Conservation (phyloP, 2,329 filamentous ascomycete species). For the Macrophomina phaseolina region DNA sequence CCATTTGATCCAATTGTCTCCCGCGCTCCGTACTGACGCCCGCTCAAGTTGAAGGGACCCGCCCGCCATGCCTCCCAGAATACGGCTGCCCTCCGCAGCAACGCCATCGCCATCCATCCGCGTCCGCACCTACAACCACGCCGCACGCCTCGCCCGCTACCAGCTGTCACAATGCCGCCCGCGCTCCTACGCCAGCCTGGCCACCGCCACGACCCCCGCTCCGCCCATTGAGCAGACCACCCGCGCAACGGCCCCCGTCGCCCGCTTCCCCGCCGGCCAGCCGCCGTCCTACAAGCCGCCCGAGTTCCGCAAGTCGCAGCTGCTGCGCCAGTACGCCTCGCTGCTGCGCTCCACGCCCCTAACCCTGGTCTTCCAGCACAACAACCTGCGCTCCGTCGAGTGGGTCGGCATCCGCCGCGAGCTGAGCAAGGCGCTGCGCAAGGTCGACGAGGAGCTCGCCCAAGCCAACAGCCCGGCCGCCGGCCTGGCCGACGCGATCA, state of each 20-base stretch:
- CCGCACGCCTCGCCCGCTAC: constrained; percentile 27
- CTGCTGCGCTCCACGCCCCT: constrained; percentile 84
- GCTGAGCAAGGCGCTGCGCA: constrained; percentile 64
- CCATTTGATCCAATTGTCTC: neutral
- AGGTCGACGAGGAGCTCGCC: constrained; percentile 73
- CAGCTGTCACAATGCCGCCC: constrained; percentile 35
- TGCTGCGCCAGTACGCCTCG: constrained; percentile 85
- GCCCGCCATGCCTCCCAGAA: constrained; percentile 45
- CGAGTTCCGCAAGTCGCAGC: constrained; percentile 87
- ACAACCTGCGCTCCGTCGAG: constrained; percentile 75
- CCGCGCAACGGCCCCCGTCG: constrained; percentile 51
- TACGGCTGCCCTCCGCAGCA: constrained; percentile 42
- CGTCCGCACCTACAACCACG: constrained; percentile 35
- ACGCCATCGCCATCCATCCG: constrained; percentile 26
- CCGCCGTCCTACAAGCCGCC: constrained; percentile 86
- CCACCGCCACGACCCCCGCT: constrained; percentile 58
- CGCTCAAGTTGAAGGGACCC: neutral
- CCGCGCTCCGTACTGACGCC: neutral
- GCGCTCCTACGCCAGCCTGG: constrained; percentile 56
- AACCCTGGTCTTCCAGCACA: constrained; percentile 85
- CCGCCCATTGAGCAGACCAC: constrained; percentile 58
- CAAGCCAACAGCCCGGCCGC: constrained; percentile 41
- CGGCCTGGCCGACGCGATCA: constrained; percentile 65
- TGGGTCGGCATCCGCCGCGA: constrained; percentile 76
- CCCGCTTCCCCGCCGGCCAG: constrained; percentile 68